Conservation (phyloP, 345 rosid species). For the Eucalyptus marginata region DNA sequence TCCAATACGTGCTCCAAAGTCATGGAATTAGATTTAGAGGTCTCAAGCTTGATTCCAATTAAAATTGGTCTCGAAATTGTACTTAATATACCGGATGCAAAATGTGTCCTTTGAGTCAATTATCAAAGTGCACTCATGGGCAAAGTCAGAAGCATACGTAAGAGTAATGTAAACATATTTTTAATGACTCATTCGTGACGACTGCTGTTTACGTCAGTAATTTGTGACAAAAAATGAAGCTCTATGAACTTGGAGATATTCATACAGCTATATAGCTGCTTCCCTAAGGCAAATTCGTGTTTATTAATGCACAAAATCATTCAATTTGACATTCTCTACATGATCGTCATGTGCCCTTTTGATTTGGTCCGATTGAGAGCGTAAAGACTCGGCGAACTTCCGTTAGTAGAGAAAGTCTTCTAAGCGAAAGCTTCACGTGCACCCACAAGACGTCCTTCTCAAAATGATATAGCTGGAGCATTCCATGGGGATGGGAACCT, state of each 20-base stretch:
- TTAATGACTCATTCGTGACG: no score
- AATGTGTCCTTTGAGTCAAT: not conserved
- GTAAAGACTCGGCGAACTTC: not conserved
- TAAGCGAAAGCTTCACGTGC: not conserved
- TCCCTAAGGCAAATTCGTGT: not conserved
- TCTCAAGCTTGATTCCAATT: not conserved
- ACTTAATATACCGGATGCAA: not conserved
- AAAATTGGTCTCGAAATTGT: not conserved
- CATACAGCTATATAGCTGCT: not conserved
- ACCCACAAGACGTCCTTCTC: not conserved
- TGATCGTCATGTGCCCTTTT: not conserved
- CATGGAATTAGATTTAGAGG: not conserved
- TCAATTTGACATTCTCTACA: not conserved
- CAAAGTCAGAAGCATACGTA: no score
- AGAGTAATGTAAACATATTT: no score
- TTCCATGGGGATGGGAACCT: not conserved
- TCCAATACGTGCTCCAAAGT: not conserved
- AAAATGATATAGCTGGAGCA: not conserved
- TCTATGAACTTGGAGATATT: not conserved
- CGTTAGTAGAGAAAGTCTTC: not conserved
- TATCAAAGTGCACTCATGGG: not conserved
- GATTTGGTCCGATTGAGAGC: not conserved
- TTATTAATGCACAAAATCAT: not conserved
- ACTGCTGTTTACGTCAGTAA: accelerated
- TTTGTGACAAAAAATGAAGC: no score